Evolutionary conservation across 2,329 filamentous ascomycete species (phyloP).

Genomic region (Neospermospora avenae): DNA sequence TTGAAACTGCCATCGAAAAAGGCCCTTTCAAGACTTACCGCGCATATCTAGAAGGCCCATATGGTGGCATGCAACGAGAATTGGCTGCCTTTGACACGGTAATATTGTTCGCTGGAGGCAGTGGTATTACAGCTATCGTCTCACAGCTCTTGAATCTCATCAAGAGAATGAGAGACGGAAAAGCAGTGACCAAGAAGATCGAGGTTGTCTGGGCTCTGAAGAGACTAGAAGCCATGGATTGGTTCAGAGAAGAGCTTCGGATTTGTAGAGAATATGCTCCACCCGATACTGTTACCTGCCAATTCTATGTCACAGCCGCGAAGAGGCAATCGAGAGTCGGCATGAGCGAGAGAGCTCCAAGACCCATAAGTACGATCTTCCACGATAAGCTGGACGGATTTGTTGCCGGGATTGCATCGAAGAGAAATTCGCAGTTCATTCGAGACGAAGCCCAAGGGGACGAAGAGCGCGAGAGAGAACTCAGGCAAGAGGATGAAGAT

Average conservation of each 20-base stretch:
- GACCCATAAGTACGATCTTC: slow-evolving; percentile 70
- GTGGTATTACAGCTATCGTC: slow-evolving; percentile 89
- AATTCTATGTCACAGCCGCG: slow-evolving; percentile 88
- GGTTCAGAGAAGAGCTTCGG: slow-evolving; percentile 92
- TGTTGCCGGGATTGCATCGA: slow-evolving; percentile 81
- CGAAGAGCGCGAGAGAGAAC: slow-evolving; percentile 71
- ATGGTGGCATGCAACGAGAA: slow-evolving; percentile 88
- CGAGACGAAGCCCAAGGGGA: slow-evolving; percentile 78
- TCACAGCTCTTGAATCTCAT: slow-evolving; percentile 91
- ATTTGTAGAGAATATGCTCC: slow-evolving; percentile 90
- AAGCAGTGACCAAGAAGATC: slow-evolving; percentile 86
- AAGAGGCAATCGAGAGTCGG: slow-evolving; percentile 41
- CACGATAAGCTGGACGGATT: slow-evolving; percentile 87
- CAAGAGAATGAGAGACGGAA: slow-evolving; percentile 92
- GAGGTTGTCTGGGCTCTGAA: slow-evolving; percentile 94
- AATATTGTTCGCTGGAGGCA: slow-evolving; percentile 88
- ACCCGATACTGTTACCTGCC: slow-evolving; percentile 83
- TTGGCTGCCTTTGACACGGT: slow-evolving; percentile 92
- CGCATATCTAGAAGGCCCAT: slow-evolving; percentile 89
- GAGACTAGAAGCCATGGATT: slow-evolving; percentile 89
- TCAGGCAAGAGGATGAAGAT: slow-evolving; percentile 81
- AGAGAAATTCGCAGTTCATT: slow-evolving; percentile 81
- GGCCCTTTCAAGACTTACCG: slow-evolving; percentile 90
- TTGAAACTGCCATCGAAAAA: slow-evolving; percentile 79
- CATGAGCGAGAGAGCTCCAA: slow-evolving; percentile 45